phyloP scores from a whole-genome alignment of 768 basidiomycete genomes.

The Phlebiopsis flavidoalba region DNA sequence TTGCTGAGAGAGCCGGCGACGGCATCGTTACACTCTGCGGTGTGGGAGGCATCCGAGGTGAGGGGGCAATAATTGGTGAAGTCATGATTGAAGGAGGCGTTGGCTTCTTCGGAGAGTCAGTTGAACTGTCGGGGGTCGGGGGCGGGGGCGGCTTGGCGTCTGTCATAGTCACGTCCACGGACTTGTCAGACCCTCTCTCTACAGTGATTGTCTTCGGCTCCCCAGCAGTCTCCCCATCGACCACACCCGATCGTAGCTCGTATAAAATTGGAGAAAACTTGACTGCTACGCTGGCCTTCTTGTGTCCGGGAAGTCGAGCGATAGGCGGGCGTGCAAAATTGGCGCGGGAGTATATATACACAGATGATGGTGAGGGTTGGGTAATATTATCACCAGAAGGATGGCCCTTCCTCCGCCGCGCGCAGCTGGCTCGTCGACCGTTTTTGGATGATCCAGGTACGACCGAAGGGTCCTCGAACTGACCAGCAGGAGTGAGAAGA shows the following conservation, averaged over 20 bases:
- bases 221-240: conserved; percentile 25
- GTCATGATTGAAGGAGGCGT: not conserved
- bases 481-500: conserved; percentile 91
- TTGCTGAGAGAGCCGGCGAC: conserved; percentile 55
- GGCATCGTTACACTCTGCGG: conserved; percentile 19
- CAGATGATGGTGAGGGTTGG: conserved; percentile 48
- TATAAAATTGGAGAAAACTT: conserved; percentile 91
- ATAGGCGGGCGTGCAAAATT: conserved; percentile 92
- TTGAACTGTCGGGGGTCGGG: conserved; percentile 9
- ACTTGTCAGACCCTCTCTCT: conserved; percentile 60
- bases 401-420: conserved; percentile 53
- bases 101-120: conserved; percentile 13
- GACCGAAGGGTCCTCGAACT: conserved; percentile 89
- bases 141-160: conserved; percentile 10
- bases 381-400: conserved; percentile 34
- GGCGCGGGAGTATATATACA: conserved; percentile 93
- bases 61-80: conserved; percentile 39
- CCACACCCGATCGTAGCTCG: conserved; percentile 69
- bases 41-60: conserved; percentile 31
- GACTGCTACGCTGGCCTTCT: conserved; percentile 92
- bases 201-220: conserved; percentile 57
- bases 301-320: conserved; percentile 93
- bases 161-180: conserved; percentile 50
- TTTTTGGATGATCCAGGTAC: conserved; percentile 34
- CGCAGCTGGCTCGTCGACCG: conserved; percentile 30